Conservation (phyloP, 1,284 basidiomycete genomes). For the Ganoderma leucocontextum region DNA sequence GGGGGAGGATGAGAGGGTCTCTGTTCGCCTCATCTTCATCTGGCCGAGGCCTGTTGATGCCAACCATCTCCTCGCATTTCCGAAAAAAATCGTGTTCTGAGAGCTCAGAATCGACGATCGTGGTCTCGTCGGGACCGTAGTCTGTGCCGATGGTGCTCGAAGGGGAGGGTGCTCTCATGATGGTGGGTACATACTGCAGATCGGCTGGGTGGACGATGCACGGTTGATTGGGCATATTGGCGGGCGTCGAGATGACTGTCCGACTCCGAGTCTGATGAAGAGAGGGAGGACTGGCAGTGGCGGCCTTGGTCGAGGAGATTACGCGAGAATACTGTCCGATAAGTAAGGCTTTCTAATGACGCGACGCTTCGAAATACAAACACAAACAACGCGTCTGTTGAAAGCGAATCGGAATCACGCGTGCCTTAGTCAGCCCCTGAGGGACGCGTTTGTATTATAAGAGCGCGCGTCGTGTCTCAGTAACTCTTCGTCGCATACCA, state of each 20-base stretch:
- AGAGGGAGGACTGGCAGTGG: neutral
- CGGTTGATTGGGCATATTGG: constrained; percentile 35
- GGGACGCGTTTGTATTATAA: constrained; percentile 39
- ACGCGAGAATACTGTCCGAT: constrained; percentile 10
- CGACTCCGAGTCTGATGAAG: neutral
- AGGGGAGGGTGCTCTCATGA: constrained; percentile 73
- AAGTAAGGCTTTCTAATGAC: constrained; percentile 30
- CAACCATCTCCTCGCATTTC: constrained; percentile 58
- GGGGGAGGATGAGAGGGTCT: constrained; percentile 39
- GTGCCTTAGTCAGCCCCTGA: constrained; percentile 39
- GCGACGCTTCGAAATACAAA: constrained; percentile 32
- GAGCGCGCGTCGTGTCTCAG: constrained; percentile 40
- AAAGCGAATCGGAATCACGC: constrained; percentile 29
- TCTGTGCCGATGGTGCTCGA: constrained; percentile 75
- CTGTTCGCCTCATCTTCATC: constrained; percentile 55
- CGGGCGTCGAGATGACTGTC: neutral
- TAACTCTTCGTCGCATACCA: constrained; percentile 42
- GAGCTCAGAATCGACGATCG: constrained; percentile 61
- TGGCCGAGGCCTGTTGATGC: constrained; percentile 49
- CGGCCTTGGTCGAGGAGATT: constrained; percentile 6
- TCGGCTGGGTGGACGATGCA: constrained; percentile 45
- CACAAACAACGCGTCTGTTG: constrained; percentile 36
- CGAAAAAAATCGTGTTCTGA: constrained; percentile 57
- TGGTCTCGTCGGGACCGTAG: constrained; percentile 69
- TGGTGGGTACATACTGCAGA: constrained; percentile 64